Percentiles rank a stretch among this genome's conserved stretches.
Conservation (phyloP, 495 filamentous ascomycete species). For the Podospora pseudopauciseta region DNA sequence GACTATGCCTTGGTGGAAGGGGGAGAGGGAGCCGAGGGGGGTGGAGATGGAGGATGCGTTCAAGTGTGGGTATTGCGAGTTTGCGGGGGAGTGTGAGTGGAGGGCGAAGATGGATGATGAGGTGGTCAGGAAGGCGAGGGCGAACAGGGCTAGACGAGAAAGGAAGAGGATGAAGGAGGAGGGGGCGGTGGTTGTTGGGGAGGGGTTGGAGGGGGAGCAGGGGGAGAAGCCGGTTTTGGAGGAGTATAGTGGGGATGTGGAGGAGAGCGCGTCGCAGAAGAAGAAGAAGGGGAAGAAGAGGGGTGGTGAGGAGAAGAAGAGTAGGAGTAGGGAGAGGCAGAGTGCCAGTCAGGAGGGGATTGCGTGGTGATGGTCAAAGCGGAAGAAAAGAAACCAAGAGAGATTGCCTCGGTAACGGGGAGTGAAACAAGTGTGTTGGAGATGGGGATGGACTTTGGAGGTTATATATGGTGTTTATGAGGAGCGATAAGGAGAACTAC, state of each 20-base stretch:
- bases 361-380: neutral
- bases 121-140: conserved; percentile 18
- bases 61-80: conserved; percentile 70
- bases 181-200: neutral
- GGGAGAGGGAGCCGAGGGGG: conserved; percentile 69
- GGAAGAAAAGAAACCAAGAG: too few species aligned
- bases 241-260: neutral
- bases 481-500: too few species aligned
- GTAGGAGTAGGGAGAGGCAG: neutral
- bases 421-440: too few species aligned
- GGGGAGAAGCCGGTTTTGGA: neutral
- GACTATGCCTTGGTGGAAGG: conserved; percentile 84
- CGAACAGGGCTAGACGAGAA: neutral
- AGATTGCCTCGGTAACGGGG: too few species aligned
- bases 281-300: conserved; percentile 4
- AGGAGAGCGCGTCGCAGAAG: neutral
- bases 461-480: too few species aligned
- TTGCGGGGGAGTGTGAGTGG: conserved; percentile 54
- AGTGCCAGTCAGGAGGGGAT: neutral
- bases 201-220: neutral
- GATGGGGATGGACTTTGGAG: too few species aligned
- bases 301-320: neutral
- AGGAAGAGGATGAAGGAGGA: neutral
- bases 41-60: conserved; percentile 85
- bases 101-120: conserved; percentile 38